Conservation (phyloP, 331 rosid species). For the Quercus lobata region DNA sequence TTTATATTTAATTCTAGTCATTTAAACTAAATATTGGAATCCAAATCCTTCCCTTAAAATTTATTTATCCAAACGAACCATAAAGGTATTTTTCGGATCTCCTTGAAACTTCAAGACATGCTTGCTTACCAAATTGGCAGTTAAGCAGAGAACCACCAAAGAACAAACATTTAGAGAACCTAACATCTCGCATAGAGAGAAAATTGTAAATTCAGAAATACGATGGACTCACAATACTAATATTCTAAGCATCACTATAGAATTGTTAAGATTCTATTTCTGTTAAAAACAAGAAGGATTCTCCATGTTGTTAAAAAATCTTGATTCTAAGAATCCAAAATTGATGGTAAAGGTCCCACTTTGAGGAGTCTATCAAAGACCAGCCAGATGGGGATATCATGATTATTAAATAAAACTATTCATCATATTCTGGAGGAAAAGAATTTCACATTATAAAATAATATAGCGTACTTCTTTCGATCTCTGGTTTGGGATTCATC, state of each 20-base stretch:
- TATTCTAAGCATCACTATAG: not conserved
- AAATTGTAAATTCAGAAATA: not conserved
- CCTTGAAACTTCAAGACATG: not conserved
- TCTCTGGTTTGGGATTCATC: slow-evolving; percentile 38
- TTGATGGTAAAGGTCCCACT: not conserved
- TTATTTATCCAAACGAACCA: no score
- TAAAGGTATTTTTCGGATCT: not conserved
- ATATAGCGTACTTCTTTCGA: slow-evolving; percentile 37
- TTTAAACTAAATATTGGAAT: no score
- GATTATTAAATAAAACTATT: not conserved
- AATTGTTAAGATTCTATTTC: not conserved
- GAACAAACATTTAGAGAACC: not conserved
- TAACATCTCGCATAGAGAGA: not conserved
- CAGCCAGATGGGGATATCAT: not conserved
- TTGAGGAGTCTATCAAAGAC: not conserved
- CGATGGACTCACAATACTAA: not conserved
- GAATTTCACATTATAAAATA: slow-evolving; percentile 15
- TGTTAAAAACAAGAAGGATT: not conserved
- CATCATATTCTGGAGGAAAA: not conserved
- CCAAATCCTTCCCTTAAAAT: no score
- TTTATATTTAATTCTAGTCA: no score
- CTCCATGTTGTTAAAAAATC: not conserved
- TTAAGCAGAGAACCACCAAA: not conserved
- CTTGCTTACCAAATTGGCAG: not conserved
- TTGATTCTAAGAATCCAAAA: not conserved